Conservation (phyloP, 208 protist species). For the Trichomonas gallinae region DNA sequence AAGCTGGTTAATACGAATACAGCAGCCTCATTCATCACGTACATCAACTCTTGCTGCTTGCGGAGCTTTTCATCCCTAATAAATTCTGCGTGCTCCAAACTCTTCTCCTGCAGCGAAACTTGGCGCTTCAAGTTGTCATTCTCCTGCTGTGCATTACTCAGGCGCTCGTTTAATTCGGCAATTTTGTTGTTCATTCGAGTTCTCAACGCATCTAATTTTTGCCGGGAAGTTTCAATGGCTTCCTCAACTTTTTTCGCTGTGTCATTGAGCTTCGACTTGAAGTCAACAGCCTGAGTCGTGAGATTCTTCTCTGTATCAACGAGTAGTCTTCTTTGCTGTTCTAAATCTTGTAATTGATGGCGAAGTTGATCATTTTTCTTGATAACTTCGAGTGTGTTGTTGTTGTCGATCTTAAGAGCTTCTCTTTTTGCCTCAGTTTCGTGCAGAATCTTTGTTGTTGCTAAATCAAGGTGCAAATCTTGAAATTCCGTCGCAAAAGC, state of each 20-base stretch:
- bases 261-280: neutral
- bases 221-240: neutral
- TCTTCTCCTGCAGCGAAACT: neutral
- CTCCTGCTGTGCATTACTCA: neutral
- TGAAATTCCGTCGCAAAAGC: neutral
- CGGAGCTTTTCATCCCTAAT: neutral
- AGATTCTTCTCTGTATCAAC: neutral
- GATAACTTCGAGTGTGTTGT: neutral
- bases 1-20: neutral
- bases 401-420: neutral
- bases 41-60: neutral
- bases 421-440: neutral
- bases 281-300: neutral
- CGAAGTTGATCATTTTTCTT: slow-evolving; percentile 7
- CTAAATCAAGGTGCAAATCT: neutral
- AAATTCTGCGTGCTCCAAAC: neutral
- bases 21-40: neutral
- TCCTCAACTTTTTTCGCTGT: neutral
- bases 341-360: neutral
- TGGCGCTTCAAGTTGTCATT: neutral
- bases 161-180: neutral
- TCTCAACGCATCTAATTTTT: neutral
- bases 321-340: neutral
- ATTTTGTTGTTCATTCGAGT: neutral
- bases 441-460: neutral